Evolutionary conservation across 768 basidiomycete genomes (phyloP).

Genomic region (Termitomyces sp.): DNA sequence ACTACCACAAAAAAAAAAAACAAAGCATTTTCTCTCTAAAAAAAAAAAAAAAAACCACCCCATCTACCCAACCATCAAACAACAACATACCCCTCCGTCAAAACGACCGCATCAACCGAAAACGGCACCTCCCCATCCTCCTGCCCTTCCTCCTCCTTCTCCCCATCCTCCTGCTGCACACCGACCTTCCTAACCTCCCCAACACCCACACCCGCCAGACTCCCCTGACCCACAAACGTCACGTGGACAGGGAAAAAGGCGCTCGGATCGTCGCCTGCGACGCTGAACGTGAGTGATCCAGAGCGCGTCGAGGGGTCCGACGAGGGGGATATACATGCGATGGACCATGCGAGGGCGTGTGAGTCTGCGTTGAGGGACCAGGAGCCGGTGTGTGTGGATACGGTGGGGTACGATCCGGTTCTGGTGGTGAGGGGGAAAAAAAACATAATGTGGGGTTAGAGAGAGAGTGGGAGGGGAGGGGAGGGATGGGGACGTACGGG

Average conservation of each 20-base stretch:
- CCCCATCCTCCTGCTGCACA: too few relatives aligned
- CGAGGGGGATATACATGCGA: conserved; percentile 65
- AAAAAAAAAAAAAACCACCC: too few relatives aligned
- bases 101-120: conserved; percentile 50
- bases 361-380: conserved; percentile 81
- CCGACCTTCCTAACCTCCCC: conserved; percentile 49
- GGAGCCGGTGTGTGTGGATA: conserved; percentile 69
- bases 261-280: conserved; percentile 76
- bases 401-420: conserved; percentile 80
- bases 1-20: too few relatives aligned
- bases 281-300: conserved; percentile 88
- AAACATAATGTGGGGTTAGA: background rate
- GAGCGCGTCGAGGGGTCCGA: conserved; percentile 55
- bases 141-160: too few relatives aligned
- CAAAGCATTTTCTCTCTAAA: too few relatives aligned
- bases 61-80: too few relatives aligned
- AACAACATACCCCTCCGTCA: conserved; percentile 10
- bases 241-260: conserved; percentile 93
- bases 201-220: conserved; percentile 74
- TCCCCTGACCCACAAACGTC: conserved; percentile 75
- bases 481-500: conserved; percentile 83
- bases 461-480: background rate
- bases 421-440: conserved; percentile 47
- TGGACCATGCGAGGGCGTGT: conserved; percentile 83
- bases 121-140: conserved; percentile 35